Percentiles rank a stretch among this genome's conserved stretches.
phyloP scores from a whole-genome alignment of 805 yeast genomes.

The Saccharomycopsis synnaedendra region DNA sequence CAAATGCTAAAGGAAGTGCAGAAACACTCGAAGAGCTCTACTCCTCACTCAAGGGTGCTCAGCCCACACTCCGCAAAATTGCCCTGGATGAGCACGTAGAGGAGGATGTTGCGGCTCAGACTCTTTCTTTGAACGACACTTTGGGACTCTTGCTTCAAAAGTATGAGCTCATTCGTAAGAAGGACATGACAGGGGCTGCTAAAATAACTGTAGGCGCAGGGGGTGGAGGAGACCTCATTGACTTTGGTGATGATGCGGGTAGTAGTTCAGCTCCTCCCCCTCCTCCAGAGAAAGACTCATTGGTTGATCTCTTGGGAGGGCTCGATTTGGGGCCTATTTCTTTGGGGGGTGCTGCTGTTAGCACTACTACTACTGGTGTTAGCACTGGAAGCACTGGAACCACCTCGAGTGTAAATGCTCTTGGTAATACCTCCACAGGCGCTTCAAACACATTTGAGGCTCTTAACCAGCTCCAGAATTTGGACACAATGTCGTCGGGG shows the following conservation, averaged over 20 bases:
- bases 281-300: conserved; percentile 29
- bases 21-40: conserved; percentile 78
- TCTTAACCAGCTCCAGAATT: conserved; percentile 13
- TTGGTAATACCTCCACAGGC: conserved; percentile 20
- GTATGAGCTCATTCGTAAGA: conserved; percentile 52
- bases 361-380: conserved; percentile 34
- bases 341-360: conserved; percentile 23
- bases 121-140: conserved; percentile 62
- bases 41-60: conserved; percentile 67
- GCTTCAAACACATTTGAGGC: conserved; percentile 9
- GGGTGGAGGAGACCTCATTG: conserved; percentile 48
- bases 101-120: conserved; percentile 42
- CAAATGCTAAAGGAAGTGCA: conserved; percentile 31
- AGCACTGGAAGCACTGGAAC: not conserved
- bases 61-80: conserved; percentile 77
- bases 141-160: conserved; percentile 60
- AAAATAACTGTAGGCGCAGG: conserved; percentile 31
- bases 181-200: conserved; percentile 47
- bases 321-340: conserved; percentile 31
- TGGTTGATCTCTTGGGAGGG: conserved; percentile 67
- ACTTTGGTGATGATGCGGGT: conserved; percentile 50
- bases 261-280: conserved; percentile 20
- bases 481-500: conserved; percentile 8
- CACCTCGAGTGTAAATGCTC: conserved; percentile 16
- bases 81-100: conserved; percentile 66